A percentile compares a stretch with the other conserved stretches of the same genome.
Conservation (phyloP, 306 rosid genomes). For the Inga laurina region DNA sequence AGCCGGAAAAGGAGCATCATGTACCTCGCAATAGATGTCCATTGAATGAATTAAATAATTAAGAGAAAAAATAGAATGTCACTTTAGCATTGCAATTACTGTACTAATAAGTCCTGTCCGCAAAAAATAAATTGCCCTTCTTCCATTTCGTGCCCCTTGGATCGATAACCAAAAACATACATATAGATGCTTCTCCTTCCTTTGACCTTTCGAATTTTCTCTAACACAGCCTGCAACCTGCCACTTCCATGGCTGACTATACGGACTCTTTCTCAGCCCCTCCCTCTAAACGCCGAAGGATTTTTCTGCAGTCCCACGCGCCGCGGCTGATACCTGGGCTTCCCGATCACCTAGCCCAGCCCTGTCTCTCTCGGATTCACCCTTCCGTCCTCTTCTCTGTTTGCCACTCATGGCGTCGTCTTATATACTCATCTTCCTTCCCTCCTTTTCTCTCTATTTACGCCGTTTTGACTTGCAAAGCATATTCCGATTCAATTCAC, state of each 20-base stretch:
- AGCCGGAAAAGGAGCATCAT: background rate
- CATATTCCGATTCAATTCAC: slow-evolving; percentile 32
- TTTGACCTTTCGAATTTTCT: background rate
- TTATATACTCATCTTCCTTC: slow-evolving; percentile 66
- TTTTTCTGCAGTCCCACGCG: background rate
- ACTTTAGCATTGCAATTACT: background rate
- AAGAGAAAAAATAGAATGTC: background rate
- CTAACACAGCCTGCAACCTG: background rate
- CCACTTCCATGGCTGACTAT: slow-evolving; percentile 27
- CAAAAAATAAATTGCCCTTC: background rate
- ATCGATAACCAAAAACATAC: too few relatives aligned
- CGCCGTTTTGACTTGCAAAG: slow-evolving; percentile 44
- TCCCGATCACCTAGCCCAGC: slow-evolving; percentile 77
- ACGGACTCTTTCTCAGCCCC: background rate
- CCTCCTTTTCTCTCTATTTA: slow-evolving; percentile 71
- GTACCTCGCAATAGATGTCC: background rate
- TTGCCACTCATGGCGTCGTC: slow-evolving; percentile 73
- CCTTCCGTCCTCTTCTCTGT: slow-evolving; percentile 60
- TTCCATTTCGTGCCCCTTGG: too few relatives aligned
- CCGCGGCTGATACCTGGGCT: slow-evolving; percentile 60
- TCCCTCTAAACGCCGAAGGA: background rate
- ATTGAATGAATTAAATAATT: background rate
- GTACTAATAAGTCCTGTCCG: background rate
- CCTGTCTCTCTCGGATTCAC: slow-evolving; percentile 49
- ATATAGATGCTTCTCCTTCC: background rate